Evolutionary conservation across 495 filamentous ascomycete species (phyloP), one percentile per base, ranked within the genome.

Genomic region (Neurospora sp.): DNA sequence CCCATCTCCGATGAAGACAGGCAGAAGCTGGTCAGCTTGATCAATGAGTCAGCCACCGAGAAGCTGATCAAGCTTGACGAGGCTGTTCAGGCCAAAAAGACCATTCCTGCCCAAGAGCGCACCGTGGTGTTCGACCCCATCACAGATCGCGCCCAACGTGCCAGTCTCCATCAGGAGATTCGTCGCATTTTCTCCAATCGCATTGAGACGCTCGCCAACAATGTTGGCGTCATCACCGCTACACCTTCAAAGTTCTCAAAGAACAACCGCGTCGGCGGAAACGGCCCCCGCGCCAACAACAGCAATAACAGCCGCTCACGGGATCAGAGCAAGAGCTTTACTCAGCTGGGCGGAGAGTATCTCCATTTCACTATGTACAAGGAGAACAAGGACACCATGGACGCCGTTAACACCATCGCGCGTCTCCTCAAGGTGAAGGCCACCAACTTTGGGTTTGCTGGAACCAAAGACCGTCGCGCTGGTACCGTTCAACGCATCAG

Each of bases 331-430:
- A 75, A 76, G 54, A 80, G 78, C 35, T 80, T 75, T 16, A 40
- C 42, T 40, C 75, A 80, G 72, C 85, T 90, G 12, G 92, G 91
- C 20, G 94, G 92, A 1, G 89, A 91, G 10, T 94, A 93, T 78
- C 86, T 98, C 9, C 96, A 99, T 80, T 96, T 98, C 78, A 93
- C 93, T 0, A 88, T 99, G 46, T 96, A 94, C 85, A 99, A 99
- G 83, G 96, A 98, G 82, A 99, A 99, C 81, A 94, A 94, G 76
- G 96, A 99, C 77, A 99, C 96, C 2, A 97, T 98, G 93, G 95
- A 99, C 75, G 90, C 92, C 0, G 85, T 96, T 38, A 89, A 87
- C 9, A 91, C 89, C 73, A 83, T 98, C 9, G 89, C 90, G 0
- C 88, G 89, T 66, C 84, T 88, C 20, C 77, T 97, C 40, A 90